phyloP scores from a whole-genome alignment of 2,329 filamentous ascomycete genomes.

The Calonectria pauciramosa region DNA sequence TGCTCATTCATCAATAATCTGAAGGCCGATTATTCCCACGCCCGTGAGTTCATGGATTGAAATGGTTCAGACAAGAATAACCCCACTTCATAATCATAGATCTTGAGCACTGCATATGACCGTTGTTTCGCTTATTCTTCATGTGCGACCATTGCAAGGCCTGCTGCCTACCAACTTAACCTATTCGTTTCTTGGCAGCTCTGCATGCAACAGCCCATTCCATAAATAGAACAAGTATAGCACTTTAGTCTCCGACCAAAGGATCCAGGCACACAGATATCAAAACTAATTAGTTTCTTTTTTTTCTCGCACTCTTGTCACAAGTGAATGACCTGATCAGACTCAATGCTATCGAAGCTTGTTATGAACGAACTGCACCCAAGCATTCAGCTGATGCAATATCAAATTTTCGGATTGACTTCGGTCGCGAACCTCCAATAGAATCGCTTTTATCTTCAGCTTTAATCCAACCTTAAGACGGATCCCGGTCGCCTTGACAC shows the following conservation, averaged over 20 bases:
- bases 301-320: no score
- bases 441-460: background rate
- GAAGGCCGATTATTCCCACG: no score
- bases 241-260: background rate
- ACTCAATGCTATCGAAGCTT: background rate
- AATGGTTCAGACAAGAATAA: background rate
- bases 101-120: no score
- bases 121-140: background rate
- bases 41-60: background rate
- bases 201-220: background rate
- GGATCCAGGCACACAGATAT: background rate
- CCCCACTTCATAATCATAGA: no score
- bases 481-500: background rate
- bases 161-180: background rate
- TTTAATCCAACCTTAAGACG: background rate
- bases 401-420: background rate
- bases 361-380: background rate
- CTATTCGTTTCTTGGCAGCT: background rate
- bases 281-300: no score
- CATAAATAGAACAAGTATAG: background rate
- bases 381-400: background rate
- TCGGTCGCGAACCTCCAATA: background rate
- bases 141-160: background rate
- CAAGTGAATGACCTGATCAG: background rate
- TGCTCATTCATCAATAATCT: no score